Evolutionary conservation across 129 eudicot species (phyloP), one percentile per base, ranked within the genome.

Genomic region (Arctium minus): DNA sequence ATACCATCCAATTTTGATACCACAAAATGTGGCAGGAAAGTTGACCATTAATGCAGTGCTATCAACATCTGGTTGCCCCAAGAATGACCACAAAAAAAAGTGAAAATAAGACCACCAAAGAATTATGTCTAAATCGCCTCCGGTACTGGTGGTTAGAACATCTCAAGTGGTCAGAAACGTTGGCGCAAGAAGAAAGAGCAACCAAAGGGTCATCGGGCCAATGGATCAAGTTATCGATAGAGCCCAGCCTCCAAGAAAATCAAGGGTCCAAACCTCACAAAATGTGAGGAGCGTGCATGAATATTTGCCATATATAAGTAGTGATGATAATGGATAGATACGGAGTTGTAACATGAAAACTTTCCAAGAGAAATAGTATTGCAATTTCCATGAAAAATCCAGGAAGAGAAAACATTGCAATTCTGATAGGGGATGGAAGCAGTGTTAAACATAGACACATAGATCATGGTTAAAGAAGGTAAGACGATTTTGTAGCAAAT

Each of bases 11-110:
- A 93, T 88, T 91, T 90, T 97, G 33, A 90, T 92, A 11, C 89
- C 80, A 79, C 96, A 92, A 65, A 86, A 96, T 42, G 88, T 88
- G 30, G 98, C 98, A 0, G 98, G 94, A 42, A 93, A 93, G 83
- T 90, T 96, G 36, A 89, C 91, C 90, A 93, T 73, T 60, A 93
- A 89, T 0, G 94, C 97, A 10, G 89, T 70, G 88, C 96, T 90
- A 83, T 93, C 96, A 18, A 90, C 78, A 80, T 91, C 83, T 15
- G 84, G n/a, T 18, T 80, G 72, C 42, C 92, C 91, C 92, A 29
- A 96, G 89, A 39, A 2, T 97, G 94, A 33, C 92, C 97, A 90
- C 96, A 90, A 33, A 91, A 53, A 53, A 91, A 53, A 0, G 98
- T 65, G 75, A 96, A 93, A 8, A 93, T 74, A 50, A 96, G 83